These are phyloP conservation scores for Microascus cirrosus DNA, from an alignment of 2,329 filamentous ascomycete species.

Conservation along the genomic window DNA sequence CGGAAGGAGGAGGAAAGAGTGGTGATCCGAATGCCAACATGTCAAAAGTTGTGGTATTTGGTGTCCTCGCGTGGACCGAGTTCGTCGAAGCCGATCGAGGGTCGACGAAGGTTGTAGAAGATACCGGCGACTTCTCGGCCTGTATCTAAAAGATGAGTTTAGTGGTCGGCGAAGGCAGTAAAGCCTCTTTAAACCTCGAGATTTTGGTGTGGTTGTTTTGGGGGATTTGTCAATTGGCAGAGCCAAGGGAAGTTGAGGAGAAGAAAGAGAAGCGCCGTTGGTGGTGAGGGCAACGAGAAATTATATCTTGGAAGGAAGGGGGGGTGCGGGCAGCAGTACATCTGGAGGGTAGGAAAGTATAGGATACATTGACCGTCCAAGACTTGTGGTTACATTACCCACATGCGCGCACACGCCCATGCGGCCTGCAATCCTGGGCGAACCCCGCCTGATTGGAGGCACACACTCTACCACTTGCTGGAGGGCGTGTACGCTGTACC, in stretches of 20 bases:
- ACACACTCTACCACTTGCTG: no score
- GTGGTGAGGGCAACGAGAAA: background rate
- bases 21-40: conserved; percentile 5
- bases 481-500: no score
- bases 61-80: conserved; percentile 1
- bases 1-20: conserved; percentile 5
- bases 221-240: conserved; percentile 2
- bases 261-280: background rate
- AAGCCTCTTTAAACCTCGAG: background rate
- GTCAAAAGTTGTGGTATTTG: conserved; percentile 3
- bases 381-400: conserved; percentile 1
- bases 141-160: background rate
- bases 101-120: conserved; percentile 3
- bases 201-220: background rate
- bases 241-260: conserved; percentile 1
- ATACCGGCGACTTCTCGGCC: background rate
- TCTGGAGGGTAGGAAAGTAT: background rate
- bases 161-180: background rate
- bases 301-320: background rate
- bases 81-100: conserved; percentile 1
- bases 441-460: background rate
- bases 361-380: background rate
- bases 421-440: background rate
- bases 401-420: background rate
- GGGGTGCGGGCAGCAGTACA: background rate